These are phyloP conservation scores for Termitomyces sp. DNA, from an alignment of 768 basidiomycete genomes.

Conservation along the genomic window DNA sequence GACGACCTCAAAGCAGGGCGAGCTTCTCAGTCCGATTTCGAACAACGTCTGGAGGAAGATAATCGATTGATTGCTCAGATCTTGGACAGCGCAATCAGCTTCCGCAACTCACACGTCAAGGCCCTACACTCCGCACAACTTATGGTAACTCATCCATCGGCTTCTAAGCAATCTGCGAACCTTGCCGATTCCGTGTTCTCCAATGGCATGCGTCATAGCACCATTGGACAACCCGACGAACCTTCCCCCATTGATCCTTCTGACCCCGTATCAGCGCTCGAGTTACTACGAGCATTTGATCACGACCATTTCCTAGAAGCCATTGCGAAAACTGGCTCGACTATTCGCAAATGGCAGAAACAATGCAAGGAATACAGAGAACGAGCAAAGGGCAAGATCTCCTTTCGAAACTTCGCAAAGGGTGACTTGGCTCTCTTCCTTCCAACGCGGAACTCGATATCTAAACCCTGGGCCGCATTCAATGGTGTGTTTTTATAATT, in stretches of 20 bases:
- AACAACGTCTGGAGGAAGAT: slow-evolving; percentile 59
- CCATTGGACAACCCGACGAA: slow-evolving; percentile 49
- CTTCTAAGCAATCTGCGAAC: slow-evolving; percentile 36
- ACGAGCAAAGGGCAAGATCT: slow-evolving; percentile 93
- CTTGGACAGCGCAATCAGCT: slow-evolving; percentile 72
- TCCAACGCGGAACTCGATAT: slow-evolving; percentile 89
- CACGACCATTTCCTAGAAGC: slow-evolving; percentile 83
- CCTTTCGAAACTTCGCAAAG: slow-evolving; percentile 91
- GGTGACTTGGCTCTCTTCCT: slow-evolving; percentile 95
- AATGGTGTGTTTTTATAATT: slow-evolving; percentile 57
- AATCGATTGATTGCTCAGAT: slow-evolving; percentile 75
- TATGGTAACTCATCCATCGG: slow-evolving; percentile 47
- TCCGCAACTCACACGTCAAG: slow-evolving; percentile 72
- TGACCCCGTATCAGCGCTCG: slow-evolving; percentile 65
- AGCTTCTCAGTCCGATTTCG: slow-evolving; percentile 60
- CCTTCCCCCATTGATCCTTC: slow-evolving; percentile 75
- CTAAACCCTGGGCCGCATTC: slow-evolving; percentile 97
- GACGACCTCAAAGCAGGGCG: slow-evolving; percentile 71
- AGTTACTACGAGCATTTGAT: slow-evolving; percentile 67
- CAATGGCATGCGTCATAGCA: slow-evolving; percentile 45
- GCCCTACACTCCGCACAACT: slow-evolving; percentile 58
- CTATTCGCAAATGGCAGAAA: slow-evolving; percentile 95
- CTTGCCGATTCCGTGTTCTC: slow-evolving; percentile 48
- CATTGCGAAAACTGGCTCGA: slow-evolving; percentile 74
- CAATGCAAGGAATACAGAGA: slow-evolving; percentile 96